Evolutionary conservation across 164 flowering plant genomes (phyloP), one percentile per base, ranked within the genome.

Genomic region (Tetrastigma voinierianum): DNA sequence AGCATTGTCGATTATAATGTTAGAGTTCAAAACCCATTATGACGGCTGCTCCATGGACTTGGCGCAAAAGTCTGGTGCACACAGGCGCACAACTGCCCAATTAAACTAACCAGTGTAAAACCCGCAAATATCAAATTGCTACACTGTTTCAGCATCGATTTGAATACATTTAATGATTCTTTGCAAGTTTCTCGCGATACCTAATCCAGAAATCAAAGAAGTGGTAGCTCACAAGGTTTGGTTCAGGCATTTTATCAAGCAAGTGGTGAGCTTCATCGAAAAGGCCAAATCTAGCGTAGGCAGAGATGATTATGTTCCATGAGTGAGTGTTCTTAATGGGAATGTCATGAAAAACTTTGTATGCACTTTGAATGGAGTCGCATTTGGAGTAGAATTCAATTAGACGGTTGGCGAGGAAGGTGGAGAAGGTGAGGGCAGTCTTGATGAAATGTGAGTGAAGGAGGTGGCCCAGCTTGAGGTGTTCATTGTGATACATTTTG

Each of bases 161-260:
- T 58, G 13, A 85, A 82, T 16, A 85, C n/a, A 51, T 24, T 46
- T 18, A 86, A 56, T 0, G 88, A 79, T 55, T 82, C 80, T 61
- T 19, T 14, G 32, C 73, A 60, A 68, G 68, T 61, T n/a, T n/a
- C 72, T 87, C 91, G 73, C 74, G 72, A 43, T 58, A 45, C 75
- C n/a, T 3, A 81, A 70, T 14, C n/a, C 84, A 2, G 87, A 84
- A 65, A 87, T 81, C 69, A 87, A 46, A 10, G 86, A n/a, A n/a
- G n/a, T n/a, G 84, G 63, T 75, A 86, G 52, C 69, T 78, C 9
- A 82, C 86, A n/a, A 82, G 40, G 19, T 83, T 80, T 65, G 74
- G 82, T 17, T 78, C 57, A 6, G 89, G 90, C 85, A 90, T 86
- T 83, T n/a, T 25, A n/a, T 77, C 82, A 16, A 89, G 75, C 83